These are phyloP conservation scores for Proliferodiscus dingleyae DNA, from an alignment of 2,329 filamentous ascomycete genomes.

Conservation along the genomic window DNA sequence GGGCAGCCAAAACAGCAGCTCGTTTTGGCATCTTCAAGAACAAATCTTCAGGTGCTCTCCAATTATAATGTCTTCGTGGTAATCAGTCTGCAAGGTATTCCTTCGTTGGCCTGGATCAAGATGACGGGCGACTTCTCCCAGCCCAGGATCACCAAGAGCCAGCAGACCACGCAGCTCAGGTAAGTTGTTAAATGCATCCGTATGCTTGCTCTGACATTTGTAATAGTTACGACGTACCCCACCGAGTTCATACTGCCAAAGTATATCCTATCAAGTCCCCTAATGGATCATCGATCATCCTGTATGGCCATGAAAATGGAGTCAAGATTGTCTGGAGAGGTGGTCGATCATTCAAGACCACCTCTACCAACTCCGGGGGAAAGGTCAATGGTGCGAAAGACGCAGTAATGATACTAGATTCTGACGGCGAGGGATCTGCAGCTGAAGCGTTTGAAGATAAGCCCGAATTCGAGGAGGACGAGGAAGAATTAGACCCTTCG, in stretches of 20 bases:
- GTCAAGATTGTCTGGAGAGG: slow-evolving; percentile 59
- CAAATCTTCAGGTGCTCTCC: too few species aligned
- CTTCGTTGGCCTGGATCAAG: slow-evolving; percentile 4
- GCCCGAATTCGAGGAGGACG: slow-evolving; percentile 53
- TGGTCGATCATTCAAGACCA: slow-evolving; percentile 52
- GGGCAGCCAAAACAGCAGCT: too few species aligned
- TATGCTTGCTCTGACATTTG: neutral
- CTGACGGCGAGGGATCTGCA: slow-evolving; percentile 49
- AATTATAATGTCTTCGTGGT: too few species aligned
- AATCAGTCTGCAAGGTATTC: too few species aligned
- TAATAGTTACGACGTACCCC: slow-evolving; percentile 52
- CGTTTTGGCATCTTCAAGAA: too few species aligned
- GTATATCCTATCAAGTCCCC: slow-evolving; percentile 57
- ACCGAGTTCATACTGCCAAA: slow-evolving; percentile 55
- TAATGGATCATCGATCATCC: slow-evolving; percentile 57
- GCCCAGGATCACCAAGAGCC: slow-evolving; percentile 24
- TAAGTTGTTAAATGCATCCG: slow-evolving; percentile 6
- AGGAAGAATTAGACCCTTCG: slow-evolving; percentile 33
- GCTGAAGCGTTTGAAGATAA: slow-evolving; percentile 43
- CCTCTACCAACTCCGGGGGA: slow-evolving; percentile 30
- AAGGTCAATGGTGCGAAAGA: slow-evolving; percentile 53
- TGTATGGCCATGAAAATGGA: slow-evolving; percentile 61
- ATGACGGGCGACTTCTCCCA: slow-evolving; percentile 19
- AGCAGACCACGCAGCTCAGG: slow-evolving; percentile 28
- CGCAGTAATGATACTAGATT: slow-evolving; percentile 58